A percentile compares a stretch with the other conserved stretches of the same genome.
phyloP scores from a whole-genome alignment of 208 protist species.

The Leishmania major region DNA sequence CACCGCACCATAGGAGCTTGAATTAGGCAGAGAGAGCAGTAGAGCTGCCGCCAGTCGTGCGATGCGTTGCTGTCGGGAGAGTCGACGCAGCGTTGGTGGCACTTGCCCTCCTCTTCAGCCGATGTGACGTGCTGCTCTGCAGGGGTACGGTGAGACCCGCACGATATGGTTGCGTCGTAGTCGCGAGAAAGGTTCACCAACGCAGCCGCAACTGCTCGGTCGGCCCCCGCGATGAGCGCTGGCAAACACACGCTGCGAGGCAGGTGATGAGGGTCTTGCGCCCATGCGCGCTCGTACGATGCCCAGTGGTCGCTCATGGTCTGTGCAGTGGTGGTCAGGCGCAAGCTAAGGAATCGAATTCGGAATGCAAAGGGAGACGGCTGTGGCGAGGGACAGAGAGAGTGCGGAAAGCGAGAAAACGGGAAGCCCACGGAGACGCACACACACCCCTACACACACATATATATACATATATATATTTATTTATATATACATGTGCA shows the following conservation, averaged over 20 bases:
- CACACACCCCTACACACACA: background rate
- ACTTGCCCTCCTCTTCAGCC: background rate
- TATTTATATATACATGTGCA: too few relatives aligned
- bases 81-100: background rate
- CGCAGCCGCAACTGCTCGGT: constrained; percentile 20
- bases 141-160: background rate
- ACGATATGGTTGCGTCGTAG: constrained; percentile 3
- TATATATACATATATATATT: background rate
- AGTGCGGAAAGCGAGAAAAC: background rate
- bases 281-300: constrained; percentile 25
- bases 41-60: constrained; percentile 32
- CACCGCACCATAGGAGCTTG: constrained; percentile 95
- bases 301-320: constrained; percentile 16
- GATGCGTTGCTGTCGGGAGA: background rate
- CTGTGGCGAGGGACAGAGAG: background rate
- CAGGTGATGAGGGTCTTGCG: background rate
- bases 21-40: constrained; percentile 54
- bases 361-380: background rate
- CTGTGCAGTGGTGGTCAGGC: too few relatives aligned
- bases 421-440: background rate
- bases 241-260: constrained; percentile 12
- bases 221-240: constrained; percentile 14
- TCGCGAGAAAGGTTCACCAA: constrained; percentile 16
- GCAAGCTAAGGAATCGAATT: background rate
- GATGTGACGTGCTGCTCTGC: background rate